A percentile compares a stretch with the other conserved stretches of the same genome.
Conservation (phyloP, 1,139 yeast species). For the Kluyveromyces sp. region DNA sequence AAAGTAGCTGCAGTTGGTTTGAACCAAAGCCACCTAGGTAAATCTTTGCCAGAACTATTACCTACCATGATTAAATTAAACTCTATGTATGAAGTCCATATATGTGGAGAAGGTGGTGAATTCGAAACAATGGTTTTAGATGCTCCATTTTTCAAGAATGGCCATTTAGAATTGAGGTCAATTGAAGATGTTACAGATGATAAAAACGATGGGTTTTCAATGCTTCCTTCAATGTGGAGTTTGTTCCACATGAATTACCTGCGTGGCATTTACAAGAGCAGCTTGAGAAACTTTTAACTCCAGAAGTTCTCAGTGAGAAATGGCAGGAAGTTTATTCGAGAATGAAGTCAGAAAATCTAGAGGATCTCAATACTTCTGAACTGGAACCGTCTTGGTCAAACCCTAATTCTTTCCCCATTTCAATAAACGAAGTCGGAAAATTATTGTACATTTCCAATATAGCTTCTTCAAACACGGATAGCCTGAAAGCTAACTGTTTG, state of each 20-base stretch:
- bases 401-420: slow-evolving; percentile 7
- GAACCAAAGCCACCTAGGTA: slow-evolving; percentile 56
- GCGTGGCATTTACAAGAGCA: slow-evolving; percentile 21
- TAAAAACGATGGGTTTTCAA: slow-evolving; percentile 61
- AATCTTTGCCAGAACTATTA: slow-evolving; percentile 51
- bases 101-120: slow-evolving; percentile 98
- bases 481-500: slow-evolving; percentile 39
- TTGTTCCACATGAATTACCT: slow-evolving; percentile 31
- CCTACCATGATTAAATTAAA: slow-evolving; percentile 56
- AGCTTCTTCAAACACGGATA: slow-evolving; percentile 22
- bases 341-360: background rate
- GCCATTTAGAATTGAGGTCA: slow-evolving; percentile 39
- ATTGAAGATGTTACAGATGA: slow-evolving; percentile 40
- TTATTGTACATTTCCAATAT: slow-evolving; percentile 48
- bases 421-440: slow-evolving; percentile 22
- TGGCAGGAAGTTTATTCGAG: slow-evolving; percentile 36
- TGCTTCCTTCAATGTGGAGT: slow-evolving; percentile 37
- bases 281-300: slow-evolving; percentile 33
- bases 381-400: background rate
- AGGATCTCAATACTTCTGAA: background rate
- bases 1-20: slow-evolving; percentile 94
- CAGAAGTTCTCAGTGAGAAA: slow-evolving; percentile 42
- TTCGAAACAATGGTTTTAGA: slow-evolving; percentile 89
- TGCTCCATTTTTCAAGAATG: slow-evolving; percentile 68
- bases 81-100: slow-evolving; percentile 67